A percentile compares a stretch with the other conserved stretches of the same genome.
Evolutionary conservation across 352 stramenopile genomes (phyloP).

Genomic region (Phytophthora europaea): DNA sequence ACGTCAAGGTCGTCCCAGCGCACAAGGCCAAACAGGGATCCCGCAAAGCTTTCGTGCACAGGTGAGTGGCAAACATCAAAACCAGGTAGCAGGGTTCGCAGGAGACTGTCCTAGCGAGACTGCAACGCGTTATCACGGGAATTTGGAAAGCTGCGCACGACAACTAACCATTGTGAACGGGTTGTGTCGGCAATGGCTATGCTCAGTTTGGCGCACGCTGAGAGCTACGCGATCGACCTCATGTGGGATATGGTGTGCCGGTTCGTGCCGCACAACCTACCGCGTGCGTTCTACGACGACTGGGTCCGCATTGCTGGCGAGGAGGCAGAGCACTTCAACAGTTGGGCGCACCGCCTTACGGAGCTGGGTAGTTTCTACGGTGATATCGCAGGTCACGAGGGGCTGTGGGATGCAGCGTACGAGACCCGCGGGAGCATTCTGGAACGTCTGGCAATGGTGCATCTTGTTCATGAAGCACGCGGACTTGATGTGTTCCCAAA

Average conservation of each 20-base stretch:
- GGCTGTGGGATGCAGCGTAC: slow-evolving; percentile 63
- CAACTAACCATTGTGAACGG: no score
- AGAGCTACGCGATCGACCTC: slow-evolving; percentile 74
- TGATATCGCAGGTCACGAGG: slow-evolving; percentile 53
- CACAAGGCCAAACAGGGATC: slow-evolving; percentile 62
- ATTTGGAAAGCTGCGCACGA: no score
- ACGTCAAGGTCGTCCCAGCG: slow-evolving; percentile 53
- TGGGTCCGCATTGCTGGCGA: slow-evolving; percentile 65
- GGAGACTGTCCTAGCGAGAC: no score
- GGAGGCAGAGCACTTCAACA: slow-evolving; percentile 62
- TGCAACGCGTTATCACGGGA: no score
- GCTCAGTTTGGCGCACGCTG: slow-evolving; percentile 53
- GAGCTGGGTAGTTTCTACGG: slow-evolving; percentile 65
- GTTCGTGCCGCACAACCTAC: slow-evolving; percentile 56
- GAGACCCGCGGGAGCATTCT: slow-evolving; percentile 51
- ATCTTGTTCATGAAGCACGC: slow-evolving; percentile 69
- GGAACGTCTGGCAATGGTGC: slow-evolving; percentile 59
- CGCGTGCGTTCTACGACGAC: slow-evolving; percentile 67
- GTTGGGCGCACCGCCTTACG: slow-evolving; percentile 55
- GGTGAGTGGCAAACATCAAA: slow-evolving; percentile 12
- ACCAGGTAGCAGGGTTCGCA: no score
- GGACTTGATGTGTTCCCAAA: slow-evolving; percentile 66
- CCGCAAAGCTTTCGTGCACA: slow-evolving; percentile 63
- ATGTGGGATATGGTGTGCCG: slow-evolving; percentile 74
- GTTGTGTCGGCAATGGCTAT: no score